Percentiles rank a stretch among this genome's conserved stretches.
Conservation (phyloP, 805 yeast species). For the Nakazawaea molendinolei region DNA sequence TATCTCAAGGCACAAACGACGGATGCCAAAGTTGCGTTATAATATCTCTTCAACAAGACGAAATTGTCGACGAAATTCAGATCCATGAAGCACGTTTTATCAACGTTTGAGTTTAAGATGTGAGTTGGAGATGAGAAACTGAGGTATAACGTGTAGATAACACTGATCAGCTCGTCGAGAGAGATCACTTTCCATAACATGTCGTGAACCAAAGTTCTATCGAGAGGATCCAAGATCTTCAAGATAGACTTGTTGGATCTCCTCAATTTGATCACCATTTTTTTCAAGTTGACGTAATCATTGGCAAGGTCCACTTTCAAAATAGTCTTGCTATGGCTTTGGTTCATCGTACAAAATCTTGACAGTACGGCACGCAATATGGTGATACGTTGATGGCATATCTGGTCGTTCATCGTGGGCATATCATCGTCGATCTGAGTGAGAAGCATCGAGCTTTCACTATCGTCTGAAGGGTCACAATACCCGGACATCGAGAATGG, state of each 20-base stretch:
- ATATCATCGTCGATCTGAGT: constrained; percentile 1
- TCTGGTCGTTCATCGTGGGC: background rate
- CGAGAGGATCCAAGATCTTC: constrained; percentile 2
- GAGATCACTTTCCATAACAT: background rate
- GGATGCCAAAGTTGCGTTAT: constrained; percentile 1
- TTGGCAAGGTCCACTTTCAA: constrained; percentile 1
- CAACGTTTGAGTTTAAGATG: constrained; percentile 7
- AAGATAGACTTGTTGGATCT: background rate
- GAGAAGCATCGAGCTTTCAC: constrained; percentile 3
- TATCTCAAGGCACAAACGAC: constrained; percentile 5
- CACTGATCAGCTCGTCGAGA: constrained; percentile 5
- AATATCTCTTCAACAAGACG: constrained; percentile 5
- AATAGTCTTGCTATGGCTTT: constrained; percentile 2
- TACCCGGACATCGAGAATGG: constrained; percentile 10
- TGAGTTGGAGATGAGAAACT: constrained; percentile 6
- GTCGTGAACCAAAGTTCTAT: constrained; percentile 1
- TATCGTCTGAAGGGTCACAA: constrained; percentile 2
- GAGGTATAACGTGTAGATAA: constrained; percentile 1
- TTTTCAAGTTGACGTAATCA: background rate
- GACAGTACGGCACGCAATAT: constrained; percentile 1
- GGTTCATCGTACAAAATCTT: constrained; percentile 4
- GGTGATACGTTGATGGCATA: constrained; percentile 1
- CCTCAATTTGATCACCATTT: constrained; percentile 4
- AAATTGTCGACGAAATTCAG: constrained; percentile 1
- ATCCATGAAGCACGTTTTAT: background rate